Conservation (phyloP, 1,139 yeast species). For the Suhomyces panamericanus region DNA sequence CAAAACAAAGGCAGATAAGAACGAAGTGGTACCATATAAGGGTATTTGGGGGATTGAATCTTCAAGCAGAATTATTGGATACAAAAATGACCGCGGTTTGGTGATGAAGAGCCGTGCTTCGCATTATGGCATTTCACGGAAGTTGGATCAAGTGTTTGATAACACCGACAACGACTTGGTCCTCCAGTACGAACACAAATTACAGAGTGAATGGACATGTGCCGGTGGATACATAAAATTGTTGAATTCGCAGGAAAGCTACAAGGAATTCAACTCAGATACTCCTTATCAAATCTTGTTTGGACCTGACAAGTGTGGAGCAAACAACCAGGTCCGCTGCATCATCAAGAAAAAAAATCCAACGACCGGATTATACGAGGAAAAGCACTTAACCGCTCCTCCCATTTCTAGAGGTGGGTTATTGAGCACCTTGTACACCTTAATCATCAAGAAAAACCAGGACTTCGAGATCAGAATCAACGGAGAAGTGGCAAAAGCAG, state of each 20-base stretch:
- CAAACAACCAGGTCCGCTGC: conserved; percentile 75
- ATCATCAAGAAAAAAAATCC: conserved; percentile 64
- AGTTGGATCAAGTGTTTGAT: conserved; percentile 54
- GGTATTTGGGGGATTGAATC: conserved; percentile 78
- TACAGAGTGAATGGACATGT: conserved; percentile 74
- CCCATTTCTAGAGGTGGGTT: conserved; percentile 64
- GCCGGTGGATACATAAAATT: conserved; percentile 89
- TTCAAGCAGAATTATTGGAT: conserved; percentile 52
- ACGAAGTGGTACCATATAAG: conserved; percentile 53
- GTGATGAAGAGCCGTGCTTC: conserved; percentile 75
- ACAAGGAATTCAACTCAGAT: conserved; percentile 50
- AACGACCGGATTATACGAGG: conserved; percentile 55
- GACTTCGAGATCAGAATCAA: conserved; percentile 78
- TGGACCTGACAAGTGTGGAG: conserved; percentile 92
- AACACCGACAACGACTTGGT: conserved; percentile 66
- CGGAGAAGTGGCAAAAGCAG: conserved; percentile 71
- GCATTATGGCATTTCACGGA: conserved; percentile 73
- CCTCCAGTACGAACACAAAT: conserved; percentile 83
- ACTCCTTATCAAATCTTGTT: conserved; percentile 86
- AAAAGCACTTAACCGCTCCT: conserved; percentile 65
- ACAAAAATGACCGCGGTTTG: conserved; percentile 65
- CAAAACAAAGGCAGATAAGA: conserved; percentile 31
- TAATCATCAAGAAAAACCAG: conserved; percentile 63
- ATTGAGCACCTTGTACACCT: conserved; percentile 69
- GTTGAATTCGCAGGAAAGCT: conserved; percentile 47